Conservation (phyloP, 208 protist species). For the Jaenimonas drosophilae region DNA sequence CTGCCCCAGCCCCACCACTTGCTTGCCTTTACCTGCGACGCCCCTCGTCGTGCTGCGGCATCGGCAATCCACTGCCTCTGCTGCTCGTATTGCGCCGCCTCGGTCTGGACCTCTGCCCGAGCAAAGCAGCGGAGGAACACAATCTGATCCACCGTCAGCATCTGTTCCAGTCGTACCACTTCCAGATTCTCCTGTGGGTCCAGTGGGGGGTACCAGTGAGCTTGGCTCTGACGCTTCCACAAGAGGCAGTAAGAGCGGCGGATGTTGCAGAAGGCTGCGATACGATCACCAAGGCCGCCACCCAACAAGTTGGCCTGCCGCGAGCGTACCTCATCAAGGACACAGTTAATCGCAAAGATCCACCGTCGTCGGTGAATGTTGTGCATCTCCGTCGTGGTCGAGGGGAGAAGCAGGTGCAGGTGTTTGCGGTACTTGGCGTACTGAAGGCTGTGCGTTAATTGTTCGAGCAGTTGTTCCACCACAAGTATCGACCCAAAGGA, state of each 20-base stretch:
- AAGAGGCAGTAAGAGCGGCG: slow-evolving; percentile 50
- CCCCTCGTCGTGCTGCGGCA: neutral
- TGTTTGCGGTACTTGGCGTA: slow-evolving; percentile 43
- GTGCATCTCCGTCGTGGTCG: neutral
- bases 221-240: slow-evolving; percentile 38
- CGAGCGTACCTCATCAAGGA: slow-evolving; percentile 14
- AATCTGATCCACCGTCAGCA: slow-evolving; percentile 50
- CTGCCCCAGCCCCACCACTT: too few relatives aligned
- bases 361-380: slow-evolving; percentile 7
- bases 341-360: slow-evolving; percentile 20
- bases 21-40: neutral
- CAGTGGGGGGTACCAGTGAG: slow-evolving; percentile 58
- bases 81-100: slow-evolving; percentile 16
- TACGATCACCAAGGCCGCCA: neutral
- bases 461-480: slow-evolving; percentile 24
- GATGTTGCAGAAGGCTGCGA: slow-evolving; percentile 40
- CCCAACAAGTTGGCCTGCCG: neutral
- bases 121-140: slow-evolving; percentile 71
- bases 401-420: slow-evolving; percentile 28
- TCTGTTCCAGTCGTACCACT: slow-evolving; percentile 33
- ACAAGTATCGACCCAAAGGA: slow-evolving; percentile 53
- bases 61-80: slow-evolving; percentile 46
- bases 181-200: slow-evolving; percentile 21
- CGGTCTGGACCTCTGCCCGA: slow-evolving; percentile 42
- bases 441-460: slow-evolving; percentile 29